Percentiles rank a stretch among this genome's conserved stretches.
Evolutionary conservation across 192 early-diverging fungal genomes (phyloP).

Genomic region (Umbelopsis sp.): DNA sequence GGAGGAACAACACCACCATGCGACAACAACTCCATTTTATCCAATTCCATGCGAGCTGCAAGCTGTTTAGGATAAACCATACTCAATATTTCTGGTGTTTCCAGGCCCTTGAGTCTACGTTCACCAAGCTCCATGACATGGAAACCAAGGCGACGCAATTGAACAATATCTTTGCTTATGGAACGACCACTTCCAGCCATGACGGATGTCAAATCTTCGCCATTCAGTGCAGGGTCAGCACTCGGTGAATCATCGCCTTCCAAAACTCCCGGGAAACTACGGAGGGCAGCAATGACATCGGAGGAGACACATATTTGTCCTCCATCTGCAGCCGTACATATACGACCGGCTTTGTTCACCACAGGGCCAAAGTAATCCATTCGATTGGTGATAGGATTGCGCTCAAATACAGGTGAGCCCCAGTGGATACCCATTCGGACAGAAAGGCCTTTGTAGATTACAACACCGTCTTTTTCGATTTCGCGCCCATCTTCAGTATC

Average conservation of each 20-base stretch:
- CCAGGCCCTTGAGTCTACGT: conserved; percentile 83
- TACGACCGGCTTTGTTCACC: conserved; percentile 86
- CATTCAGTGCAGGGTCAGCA: not conserved
- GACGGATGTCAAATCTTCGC: conserved; percentile 12
- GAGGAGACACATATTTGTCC: conserved; percentile 88
- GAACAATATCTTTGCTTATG: conserved; percentile 29
- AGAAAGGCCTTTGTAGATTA: conserved; percentile 84
- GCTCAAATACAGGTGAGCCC: conserved; percentile 84
- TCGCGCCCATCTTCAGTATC: conserved; percentile 75
- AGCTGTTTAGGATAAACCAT: conserved; percentile 63
- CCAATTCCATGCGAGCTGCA: conserved; percentile 48
- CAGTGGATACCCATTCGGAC: conserved; percentile 96
- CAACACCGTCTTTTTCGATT: conserved; percentile 62
- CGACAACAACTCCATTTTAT: conserved; percentile 39
- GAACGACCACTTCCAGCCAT: conserved; percentile 6
- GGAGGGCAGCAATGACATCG: conserved; percentile 58
- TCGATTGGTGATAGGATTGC: conserved; percentile 84
- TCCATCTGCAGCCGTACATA: conserved; percentile 84
- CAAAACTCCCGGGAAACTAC: conserved; percentile 36
- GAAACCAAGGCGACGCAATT: conserved; percentile 71
- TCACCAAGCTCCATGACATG: conserved; percentile 79
- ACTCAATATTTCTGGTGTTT: conserved; percentile 83
- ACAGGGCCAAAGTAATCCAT: conserved; percentile 98
- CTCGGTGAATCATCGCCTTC: conserved; percentile 4
- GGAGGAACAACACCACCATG: conserved; percentile 29